A percentile compares a stretch with the other conserved stretches of the same genome.
Conservation (phyloP, 1,139 yeast genomes). For the Debaryomyces coudertii region DNA sequence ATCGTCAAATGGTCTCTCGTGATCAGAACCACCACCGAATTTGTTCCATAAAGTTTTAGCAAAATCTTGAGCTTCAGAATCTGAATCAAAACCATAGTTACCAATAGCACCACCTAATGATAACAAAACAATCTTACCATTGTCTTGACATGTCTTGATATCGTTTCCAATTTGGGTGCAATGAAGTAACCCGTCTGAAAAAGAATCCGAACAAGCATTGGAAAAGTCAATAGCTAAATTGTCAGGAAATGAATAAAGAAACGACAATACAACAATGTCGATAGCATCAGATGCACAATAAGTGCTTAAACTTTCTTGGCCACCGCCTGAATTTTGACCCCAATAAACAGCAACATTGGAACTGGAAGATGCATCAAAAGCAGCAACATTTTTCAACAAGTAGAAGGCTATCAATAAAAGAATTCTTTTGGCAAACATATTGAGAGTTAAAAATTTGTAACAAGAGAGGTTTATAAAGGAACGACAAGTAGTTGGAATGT, state of each 20-base stretch:
- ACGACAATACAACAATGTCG: constrained; percentile 75
- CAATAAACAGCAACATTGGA: constrained; percentile 80
- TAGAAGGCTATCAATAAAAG: constrained; percentile 12
- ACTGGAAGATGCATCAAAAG: constrained; percentile 49
- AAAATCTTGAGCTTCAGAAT: constrained; percentile 63
- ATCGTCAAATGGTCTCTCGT: constrained; percentile 73
- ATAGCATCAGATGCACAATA: constrained; percentile 73
- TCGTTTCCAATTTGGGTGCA: constrained; percentile 73
- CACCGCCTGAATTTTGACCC: constrained; percentile 89
- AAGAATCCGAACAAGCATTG: constrained; percentile 59
- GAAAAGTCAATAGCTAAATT: constrained; percentile 64
- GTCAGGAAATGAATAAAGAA: constrained; percentile 64
- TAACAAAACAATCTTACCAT: constrained; percentile 76
- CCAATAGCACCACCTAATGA: constrained; percentile 92
- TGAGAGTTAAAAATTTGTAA: not conserved
- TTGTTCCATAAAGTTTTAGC: constrained; percentile 82
- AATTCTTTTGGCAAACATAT: constrained; percentile 8
- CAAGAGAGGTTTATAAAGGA: not conserved
- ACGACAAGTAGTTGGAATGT: constrained; percentile 7
- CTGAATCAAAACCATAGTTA: constrained; percentile 68
- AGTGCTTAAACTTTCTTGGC: constrained; percentile 62
- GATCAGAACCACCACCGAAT: constrained; percentile 74
- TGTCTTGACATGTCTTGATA: constrained; percentile 76
- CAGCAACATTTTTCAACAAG: constrained; percentile 16
- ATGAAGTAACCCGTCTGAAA: constrained; percentile 56